Base-by-base conservation (phyloP, 2,329 filamentous ascomycete species). In the Magnaporthiopsis rhizophila region DNA sequence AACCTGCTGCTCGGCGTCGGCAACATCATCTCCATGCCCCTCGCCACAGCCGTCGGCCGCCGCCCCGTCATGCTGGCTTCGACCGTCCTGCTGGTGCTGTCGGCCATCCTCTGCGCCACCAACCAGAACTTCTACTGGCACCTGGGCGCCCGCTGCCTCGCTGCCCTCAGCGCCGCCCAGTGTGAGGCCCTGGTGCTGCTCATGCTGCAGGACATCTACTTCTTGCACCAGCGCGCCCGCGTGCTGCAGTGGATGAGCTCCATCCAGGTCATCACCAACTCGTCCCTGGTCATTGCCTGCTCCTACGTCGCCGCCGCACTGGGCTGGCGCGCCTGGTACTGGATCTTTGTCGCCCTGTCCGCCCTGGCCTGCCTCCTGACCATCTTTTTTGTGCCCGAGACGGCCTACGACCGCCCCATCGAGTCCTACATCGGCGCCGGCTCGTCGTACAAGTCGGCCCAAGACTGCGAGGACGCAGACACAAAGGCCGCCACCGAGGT, bases 341-440 rank as follows among this genome's bases (percentile, higher is more conserved):
- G 65, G 24, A 53, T 66, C 24, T 64, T 64, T 8, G 70, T 70
- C 4, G 72, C 72, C 57, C 68, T 73, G 64, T 66, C 68, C 53
- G 72, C 69, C 24, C 58, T 74, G 15, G 67, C 73, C 3, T 82
- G 83, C 68, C 76, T 77, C 21, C 76, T 78, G 13, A 83, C 83
- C 64, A 72, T 84, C 1, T 80, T 81, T 3, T 72, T 82, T 56
- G 58, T 65, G 18, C 65, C 64, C 8, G 64, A 66, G 64, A 66
- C 65, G 5, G 62, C 64, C 13, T 66, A 66, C 26, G 65, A 64
- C 9, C 45, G 65, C 4, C 65, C 64, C 21, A 62, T 62, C 26
- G 24, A 62, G 61, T 57, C 50, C 45, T 62, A 38, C 28, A 62
- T 57, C 9, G 61, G 61, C 24, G 45, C 45, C 3, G 45, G 45